Base-by-base conservation (phyloP, 495 filamentous ascomycete species). In the Melanomma pulvis-pyrius region DNA sequence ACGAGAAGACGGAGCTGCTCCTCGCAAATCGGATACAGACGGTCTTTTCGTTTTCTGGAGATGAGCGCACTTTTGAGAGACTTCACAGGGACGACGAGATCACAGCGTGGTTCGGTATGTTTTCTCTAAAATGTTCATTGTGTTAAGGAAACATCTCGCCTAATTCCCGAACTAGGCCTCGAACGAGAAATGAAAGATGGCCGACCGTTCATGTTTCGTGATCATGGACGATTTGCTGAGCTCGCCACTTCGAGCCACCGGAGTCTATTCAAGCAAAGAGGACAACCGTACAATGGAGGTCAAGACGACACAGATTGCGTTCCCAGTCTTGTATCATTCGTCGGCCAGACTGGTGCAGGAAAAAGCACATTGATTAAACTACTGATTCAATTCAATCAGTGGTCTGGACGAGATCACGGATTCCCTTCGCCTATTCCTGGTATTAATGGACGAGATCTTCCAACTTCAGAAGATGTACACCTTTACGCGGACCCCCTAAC, bases 391-490 rank as follows among this genome's bases (percentile, higher is more conserved):
- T 52, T 51, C 26, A 50, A 65, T 26, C n/a, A 49, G 30, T 39
- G 29, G n/a, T 52, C 62, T 1, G 30, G 46, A 17, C 55, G 26
- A 41, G 51, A 41, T n/a, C 19, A 34, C 11, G 34, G 22, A 17
- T 63, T 50, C 30, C 59, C 50, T 22, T 57, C 65, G 1, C 61
- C 67, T 3, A 50, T 69, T 13, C 53, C 61, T n/a, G 67, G 67
- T 4, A 60, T 55, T 29, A 21, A 41, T 5, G 54, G 55, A 5
- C 21, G 55, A 12, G 68, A 73, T 55, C 46, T 71, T 1, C 71
- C 76, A 0, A 77, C 75, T 0, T 76, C 75, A 4, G 75, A 67
- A 0, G 75, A 75, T 65, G 65, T 76, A 0, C 76, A 77, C 60
- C 59, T 78, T 2, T 78, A 76, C n/a, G 26, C 54, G 1, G 74